These are phyloP conservation scores for Echinochloa phyllopogon DNA, from an alignment of 176 grass and related monocot genomes.

Conservation along the genomic window DNA sequence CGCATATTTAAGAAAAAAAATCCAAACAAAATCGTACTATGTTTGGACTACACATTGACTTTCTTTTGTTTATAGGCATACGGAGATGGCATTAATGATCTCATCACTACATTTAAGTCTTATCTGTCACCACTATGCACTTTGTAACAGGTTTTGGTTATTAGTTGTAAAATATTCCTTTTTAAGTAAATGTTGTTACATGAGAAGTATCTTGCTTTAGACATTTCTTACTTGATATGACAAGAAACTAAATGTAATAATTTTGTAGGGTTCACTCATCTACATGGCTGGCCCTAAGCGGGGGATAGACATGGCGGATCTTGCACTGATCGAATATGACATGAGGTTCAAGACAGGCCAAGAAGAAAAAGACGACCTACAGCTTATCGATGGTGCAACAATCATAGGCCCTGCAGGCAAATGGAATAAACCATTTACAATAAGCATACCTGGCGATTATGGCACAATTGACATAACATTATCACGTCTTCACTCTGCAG, in stretches of 20 bases:
- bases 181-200: background rate
- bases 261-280: slow-evolving; percentile 1
- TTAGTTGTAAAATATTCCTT: background rate
- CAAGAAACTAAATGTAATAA: background rate
- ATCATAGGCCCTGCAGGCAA: background rate
- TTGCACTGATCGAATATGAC: background rate
- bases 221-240: background rate
- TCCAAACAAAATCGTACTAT: too few species aligned
- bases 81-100: background rate
- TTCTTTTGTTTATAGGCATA: slow-evolving; percentile 19
- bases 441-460: background rate
- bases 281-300: slow-evolving; percentile 11
- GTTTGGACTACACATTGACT: background rate
- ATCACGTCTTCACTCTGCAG: background rate
- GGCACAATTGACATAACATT: slow-evolving; percentile 10
- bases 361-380: slow-evolving; percentile 5
- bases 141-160: background rate
- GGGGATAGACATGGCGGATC: background rate
- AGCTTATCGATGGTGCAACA: slow-evolving; percentile 16
- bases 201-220: background rate
- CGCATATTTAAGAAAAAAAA: too few species aligned
- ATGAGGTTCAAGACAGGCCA: background rate
- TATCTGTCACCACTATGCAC: slow-evolving; percentile 15
- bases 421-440: background rate
- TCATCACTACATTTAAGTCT: background rate